Base-by-base conservation (phyloP, 2,329 filamentous ascomycete genomes). In the Claviceps sp. region DNA sequence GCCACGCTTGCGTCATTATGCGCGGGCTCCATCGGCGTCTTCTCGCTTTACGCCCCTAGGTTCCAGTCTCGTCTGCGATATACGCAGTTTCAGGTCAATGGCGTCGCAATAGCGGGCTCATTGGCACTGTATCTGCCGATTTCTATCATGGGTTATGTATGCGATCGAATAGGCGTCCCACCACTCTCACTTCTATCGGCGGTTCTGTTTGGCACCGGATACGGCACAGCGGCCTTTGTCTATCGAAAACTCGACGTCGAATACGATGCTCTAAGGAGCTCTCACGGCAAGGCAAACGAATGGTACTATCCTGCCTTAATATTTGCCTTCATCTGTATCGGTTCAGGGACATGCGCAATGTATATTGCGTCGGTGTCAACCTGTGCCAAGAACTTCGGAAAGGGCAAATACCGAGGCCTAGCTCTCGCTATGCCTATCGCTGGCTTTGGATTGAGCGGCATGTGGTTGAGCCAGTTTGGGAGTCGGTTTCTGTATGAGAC, bases 361-460 rank as follows among this genome's bases (percentile, higher is more conserved):
- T 98, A 97, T 67, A 75, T 97, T 52, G 79, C 84, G 49, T 85
- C 88, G 2, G 85, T 98, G n/a, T 91, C 91, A 6, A 95, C 91
- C 0, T 95, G 89, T 63, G 93, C 93, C 38, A 98, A 98, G 80
- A 98, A 97, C 70, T 98, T 97, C 69, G 90, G 90, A 48, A 82
- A 85, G 55, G 88, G 89, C 4, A 86, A 84, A 62, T 84, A 94
- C 62, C 85, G 91, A 61, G 93, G 93, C 0, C 71, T 98, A 49
- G 91, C 94, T 55, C 75, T 98, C 52, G 90, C 91, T 1, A 76
- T 88, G 54, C 93, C 93, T 1, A 96, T 97, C 65, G 88, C 93
- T 0, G 85, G 87, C 6, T 95, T 96, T 65, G 93, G 93, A 0
- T 68, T 98, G 52, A 95, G 90, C 63, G 89, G 90, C 47, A 91